Evolutionary conservation across 257 asterid genomes (phyloP).

Genomic region (Jasminum sambac): DNA sequence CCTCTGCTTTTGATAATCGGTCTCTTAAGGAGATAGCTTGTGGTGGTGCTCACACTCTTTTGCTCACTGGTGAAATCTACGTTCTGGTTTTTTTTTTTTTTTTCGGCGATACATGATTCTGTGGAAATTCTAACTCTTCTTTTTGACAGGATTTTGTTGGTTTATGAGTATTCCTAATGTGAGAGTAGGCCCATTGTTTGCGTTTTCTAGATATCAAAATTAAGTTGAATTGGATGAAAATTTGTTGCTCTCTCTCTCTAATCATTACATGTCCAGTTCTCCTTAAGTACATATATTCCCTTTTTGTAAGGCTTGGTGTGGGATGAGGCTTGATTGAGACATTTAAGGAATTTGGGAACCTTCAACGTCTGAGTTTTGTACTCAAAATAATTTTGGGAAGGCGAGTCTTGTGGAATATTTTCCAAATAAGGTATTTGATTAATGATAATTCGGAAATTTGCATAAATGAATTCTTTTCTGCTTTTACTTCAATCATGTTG

Average conservation of each 20-base stretch:
- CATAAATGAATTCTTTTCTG: not conserved
- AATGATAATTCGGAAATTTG: not conserved
- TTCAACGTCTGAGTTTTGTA: not conserved
- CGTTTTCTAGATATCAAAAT: not conserved
- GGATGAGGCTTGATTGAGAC: not conserved
- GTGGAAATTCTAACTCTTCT: slow-evolving; percentile 1
- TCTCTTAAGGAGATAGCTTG: slow-evolving; percentile 71
- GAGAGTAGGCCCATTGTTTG: not conserved
- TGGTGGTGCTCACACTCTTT: slow-evolving; percentile 97
- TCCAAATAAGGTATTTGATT: not conserved
- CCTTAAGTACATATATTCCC: not conserved
- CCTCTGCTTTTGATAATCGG: slow-evolving; percentile 67
- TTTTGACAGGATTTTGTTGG: not conserved
- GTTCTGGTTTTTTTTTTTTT: not conserved
- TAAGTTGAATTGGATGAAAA: not conserved
- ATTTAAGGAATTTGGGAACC: not conserved
- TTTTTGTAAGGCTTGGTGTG: not conserved
- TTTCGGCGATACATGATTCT: not conserved
- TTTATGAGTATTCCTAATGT: not conserved
- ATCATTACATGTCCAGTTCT: not conserved
- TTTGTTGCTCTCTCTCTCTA: not conserved
- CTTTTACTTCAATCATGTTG: not conserved
- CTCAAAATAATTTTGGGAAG: not conserved
- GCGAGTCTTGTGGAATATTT: not conserved
- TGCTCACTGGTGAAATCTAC: slow-evolving; percentile 63